Conservation (phyloP, 208 protist species). For the Acanthamoeba culbertsoni region DNA sequence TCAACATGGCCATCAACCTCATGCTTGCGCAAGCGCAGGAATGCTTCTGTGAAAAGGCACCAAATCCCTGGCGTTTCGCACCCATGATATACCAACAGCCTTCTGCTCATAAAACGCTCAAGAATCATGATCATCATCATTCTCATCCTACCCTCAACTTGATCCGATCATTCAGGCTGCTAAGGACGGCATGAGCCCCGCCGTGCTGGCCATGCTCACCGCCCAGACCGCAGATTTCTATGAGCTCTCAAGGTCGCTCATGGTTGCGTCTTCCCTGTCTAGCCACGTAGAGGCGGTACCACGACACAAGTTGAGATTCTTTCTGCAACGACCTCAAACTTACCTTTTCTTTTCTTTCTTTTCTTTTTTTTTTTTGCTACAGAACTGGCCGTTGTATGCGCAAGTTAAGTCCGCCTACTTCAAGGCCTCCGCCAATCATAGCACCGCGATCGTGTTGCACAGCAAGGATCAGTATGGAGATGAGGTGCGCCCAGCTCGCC, state of each 20-base stretch:
- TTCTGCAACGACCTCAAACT: not conserved
- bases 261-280: not conserved
- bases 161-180: not conserved
- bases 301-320: not conserved
- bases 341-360: not conserved
- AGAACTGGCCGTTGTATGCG: not conserved
- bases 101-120: not conserved
- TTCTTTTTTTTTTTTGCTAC: not conserved
- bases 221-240: not conserved
- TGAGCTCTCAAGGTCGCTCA: not conserved
- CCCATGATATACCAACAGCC: not conserved
- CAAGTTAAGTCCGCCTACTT: not conserved
- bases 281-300: not conserved
- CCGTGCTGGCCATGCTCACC: not conserved
- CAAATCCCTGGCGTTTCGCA: too few relatives aligned
- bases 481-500: not conserved
- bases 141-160: not conserved
- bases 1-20: conserved; percentile 13
- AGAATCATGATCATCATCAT: not conserved
- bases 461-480: conserved; percentile 19
- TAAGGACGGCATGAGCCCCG: conserved; percentile 19
- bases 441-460: not conserved
- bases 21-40: conserved; percentile 31
- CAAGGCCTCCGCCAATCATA: not conserved
- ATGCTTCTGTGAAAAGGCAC: conserved; percentile 41